Base-by-base conservation (phyloP, 371 early-diverging fungal species). In the Zychaea mexicana region DNA sequence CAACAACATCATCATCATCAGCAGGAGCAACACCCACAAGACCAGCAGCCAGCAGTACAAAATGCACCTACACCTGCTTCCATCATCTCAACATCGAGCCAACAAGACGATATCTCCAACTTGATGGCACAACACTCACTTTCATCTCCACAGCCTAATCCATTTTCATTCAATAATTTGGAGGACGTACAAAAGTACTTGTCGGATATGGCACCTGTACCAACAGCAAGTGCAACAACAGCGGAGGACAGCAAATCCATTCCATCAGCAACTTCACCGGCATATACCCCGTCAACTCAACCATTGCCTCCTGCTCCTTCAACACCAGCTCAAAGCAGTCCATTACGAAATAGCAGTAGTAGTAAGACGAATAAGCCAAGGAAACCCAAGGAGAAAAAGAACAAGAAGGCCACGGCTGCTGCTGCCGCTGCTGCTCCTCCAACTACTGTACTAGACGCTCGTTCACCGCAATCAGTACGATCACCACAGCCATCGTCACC, bases 101-200 rank as follows among this genome's bases (percentile, higher is more conserved):
- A 33, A 19, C 57, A 45, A 17, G 54, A 42, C 30, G 59, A 63
- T 30, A 42, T 55, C 30, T 32, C 58, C 19, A 57, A 42, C 15
- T 52, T 60, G 45, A 33, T 60, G 39, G 63, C 60, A 8, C 59
- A 60, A 22, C 62, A 62, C n/a, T 26, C 67, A 5, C 61, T 58
- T 24, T 62, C 67, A 24, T 60, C 67, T 17, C 65, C 65, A 7
- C 33, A 45, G 13, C 28, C 49, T 36, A 56, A 38, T 30, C 53
- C 52, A 38, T 60, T 61, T 57, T 26, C 64, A 13, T 69, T 69
- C 28, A 67, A 62, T 9, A 68, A 59, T 53, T 52, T 64, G 3
- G 69, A 69, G 15, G 69, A 69, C 45, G 62, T 69, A 2, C 49
- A 59, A 33, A 69, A 69, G 38, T 69, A 65, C 27, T 26, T 69